Evolutionary conservation across 2,329 filamentous ascomycete genomes (phyloP).

Genomic region (Hypoxylon sp.): DNA sequence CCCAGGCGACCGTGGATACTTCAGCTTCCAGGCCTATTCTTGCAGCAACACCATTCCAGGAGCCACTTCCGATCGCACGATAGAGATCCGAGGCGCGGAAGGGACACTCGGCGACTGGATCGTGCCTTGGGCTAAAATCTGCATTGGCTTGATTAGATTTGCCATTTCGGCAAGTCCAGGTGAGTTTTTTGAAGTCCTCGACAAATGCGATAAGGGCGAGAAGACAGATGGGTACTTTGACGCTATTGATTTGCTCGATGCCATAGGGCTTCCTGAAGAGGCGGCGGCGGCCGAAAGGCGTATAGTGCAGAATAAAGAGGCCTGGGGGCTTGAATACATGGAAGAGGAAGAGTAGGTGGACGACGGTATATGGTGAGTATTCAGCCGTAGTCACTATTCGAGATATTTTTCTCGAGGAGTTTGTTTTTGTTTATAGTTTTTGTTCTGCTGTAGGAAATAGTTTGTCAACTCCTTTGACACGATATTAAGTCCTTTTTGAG

Average conservation of each 20-base stretch:
- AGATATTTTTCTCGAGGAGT: not conserved
- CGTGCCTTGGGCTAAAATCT: conserved; percentile 46
- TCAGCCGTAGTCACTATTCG: not conserved
- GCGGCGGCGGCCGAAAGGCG: conserved; percentile 41
- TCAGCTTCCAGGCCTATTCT: conserved; percentile 21
- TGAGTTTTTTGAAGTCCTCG: conserved; percentile 41
- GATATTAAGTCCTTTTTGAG: not conserved
- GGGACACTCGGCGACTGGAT: conserved; percentile 42
- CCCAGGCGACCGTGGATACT: not conserved
- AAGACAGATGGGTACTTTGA: conserved; percentile 60
- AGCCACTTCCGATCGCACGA: conserved; percentile 22
- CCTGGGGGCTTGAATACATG: conserved; percentile 32
- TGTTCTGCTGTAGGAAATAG: not conserved
- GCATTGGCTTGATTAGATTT: conserved; percentile 45
- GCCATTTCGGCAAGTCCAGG: conserved; percentile 37
- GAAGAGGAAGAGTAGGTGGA: not conserved
- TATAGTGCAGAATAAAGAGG: conserved; percentile 21
- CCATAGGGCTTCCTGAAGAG: conserved; percentile 47
- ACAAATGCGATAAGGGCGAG: conserved; percentile 55
- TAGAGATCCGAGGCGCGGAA: conserved; percentile 47
- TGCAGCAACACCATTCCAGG: not conserved
- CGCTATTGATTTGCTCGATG: conserved; percentile 48
- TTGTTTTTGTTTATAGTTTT: not conserved
- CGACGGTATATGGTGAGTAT: too few species aligned
- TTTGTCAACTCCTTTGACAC: not conserved